Evolutionary conservation across 495 filamentous ascomycete genomes (phyloP), one percentile per base, ranked within the genome.

Genomic region (Glonium stellatum): DNA sequence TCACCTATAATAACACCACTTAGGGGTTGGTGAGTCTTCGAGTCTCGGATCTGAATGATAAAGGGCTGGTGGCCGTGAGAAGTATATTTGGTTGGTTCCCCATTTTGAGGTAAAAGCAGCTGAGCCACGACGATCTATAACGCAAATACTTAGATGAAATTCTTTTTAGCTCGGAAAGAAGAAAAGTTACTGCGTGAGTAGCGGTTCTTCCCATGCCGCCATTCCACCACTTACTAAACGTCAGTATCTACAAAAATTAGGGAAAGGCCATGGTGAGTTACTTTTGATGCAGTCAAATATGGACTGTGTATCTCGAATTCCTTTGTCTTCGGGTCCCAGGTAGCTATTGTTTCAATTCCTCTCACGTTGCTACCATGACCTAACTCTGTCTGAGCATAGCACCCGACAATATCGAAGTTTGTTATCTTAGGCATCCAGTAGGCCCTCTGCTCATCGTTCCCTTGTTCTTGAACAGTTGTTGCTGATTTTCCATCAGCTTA

Each of bases 201-300:
- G 77, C 76, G 18, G 75, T 75, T 0, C 75, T 67, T 1, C 78
- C 78, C 60, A 80, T 66, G 11, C 70, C 67, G 5, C 78, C 78
- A 64, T 79, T 78, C 78, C 77, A 79, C 76, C 76, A 79, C 44
- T 50, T 15, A 18, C n/a, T n/a, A n/a, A n/a, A n/a, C n/a, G n/a
- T n/a, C n/a, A n/a, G n/a, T n/a, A n/a, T n/a, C n/a, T n/a, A n/a
- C n/a, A n/a, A n/a, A n/a, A n/a, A n/a, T n/a, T n/a, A n/a, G n/a
- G n/a, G n/a, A n/a, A n/a, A n/a, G n/a, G n/a, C n/a, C n/a, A n/a
- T n/a, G n/a, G n/a, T n/a, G n/a, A n/a, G n/a, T 39, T 50, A 50
- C 47, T 64, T 80, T 80, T 51, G 73, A 77, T 1, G 77, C 73
- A 3, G 76, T 79, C 10, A 80, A 58, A 5, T 72, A 72, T 37